phyloP scores from a whole-genome alignment of 352 stramenopile species.

The Pythium sp. region DNA sequence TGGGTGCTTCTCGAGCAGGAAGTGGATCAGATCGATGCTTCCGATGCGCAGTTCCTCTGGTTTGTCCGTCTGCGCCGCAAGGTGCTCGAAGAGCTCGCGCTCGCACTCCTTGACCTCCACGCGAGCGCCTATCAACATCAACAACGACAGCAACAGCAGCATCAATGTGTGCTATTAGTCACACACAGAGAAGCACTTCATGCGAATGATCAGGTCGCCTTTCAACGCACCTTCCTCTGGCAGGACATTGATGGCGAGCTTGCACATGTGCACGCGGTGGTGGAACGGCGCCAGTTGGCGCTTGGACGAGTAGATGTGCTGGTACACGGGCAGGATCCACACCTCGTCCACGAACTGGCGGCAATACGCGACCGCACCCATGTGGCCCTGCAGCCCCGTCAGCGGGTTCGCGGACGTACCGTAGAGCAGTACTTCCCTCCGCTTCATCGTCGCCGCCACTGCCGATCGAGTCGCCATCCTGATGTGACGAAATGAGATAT shows the following conservation, averaged over 20 bases:
- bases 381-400: constrained; percentile 66
- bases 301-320: constrained; percentile 87
- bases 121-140: constrained; percentile 18
- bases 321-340: constrained; percentile 88
- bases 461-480: not conserved
- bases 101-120: constrained; percentile 64
- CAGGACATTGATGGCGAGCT: constrained; percentile 48
- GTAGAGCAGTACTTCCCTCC: constrained; percentile 69
- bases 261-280: constrained; percentile 72
- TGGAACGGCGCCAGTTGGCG: constrained; percentile 68
- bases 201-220: too few relatives aligned
- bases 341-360: constrained; percentile 74
- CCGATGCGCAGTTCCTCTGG: constrained; percentile 48
- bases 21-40: constrained; percentile 73
- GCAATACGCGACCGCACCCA: constrained; percentile 73
- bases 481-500: not conserved
- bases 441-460: constrained; percentile 8
- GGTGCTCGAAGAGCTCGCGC: constrained; percentile 60
- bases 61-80: constrained; percentile 22
- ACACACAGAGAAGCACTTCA: not conserved
- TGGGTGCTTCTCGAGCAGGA: constrained; percentile 38
- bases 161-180: not conserved
- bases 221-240: constrained; percentile 8
- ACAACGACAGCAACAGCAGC: not conserved
- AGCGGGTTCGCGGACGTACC: constrained; percentile 85